Percentiles rank a stretch among this genome's conserved stretches.
These are phyloP conservation scores for Populus ilicifolia DNA, from an alignment of 345 rosid species.

Conservation along the genomic window DNA sequence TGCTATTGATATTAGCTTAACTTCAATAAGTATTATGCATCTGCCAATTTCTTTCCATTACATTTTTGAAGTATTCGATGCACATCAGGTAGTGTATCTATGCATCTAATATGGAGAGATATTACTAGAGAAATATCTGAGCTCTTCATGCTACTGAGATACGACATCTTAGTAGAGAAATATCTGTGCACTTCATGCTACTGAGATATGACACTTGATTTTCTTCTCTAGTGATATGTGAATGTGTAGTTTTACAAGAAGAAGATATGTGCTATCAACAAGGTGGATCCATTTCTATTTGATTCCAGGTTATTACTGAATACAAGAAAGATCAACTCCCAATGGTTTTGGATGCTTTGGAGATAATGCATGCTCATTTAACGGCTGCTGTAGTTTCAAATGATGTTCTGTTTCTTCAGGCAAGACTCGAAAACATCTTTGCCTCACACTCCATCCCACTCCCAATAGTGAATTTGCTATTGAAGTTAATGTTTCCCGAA, in stretches of 20 bases:
- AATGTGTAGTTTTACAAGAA: not conserved
- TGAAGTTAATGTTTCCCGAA: no score
- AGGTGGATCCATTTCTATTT: not conserved
- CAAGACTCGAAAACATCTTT: conserved; percentile 19
- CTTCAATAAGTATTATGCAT: no score
- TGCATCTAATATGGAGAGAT: no score
- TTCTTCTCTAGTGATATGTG: not conserved
- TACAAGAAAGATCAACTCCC: conserved; percentile 77
- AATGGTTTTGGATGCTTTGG: conserved; percentile 74
- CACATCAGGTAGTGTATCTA: not conserved
- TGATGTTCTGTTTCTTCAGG: conserved; percentile 85
- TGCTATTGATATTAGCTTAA: no score
- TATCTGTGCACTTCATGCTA: no score
- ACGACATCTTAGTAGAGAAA: no score
- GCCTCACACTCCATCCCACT: not conserved
- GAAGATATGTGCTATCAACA: conserved; percentile 2
- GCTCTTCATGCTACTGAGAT: no score
- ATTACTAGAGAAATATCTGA: no score
- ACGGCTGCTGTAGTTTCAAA: conserved; percentile 97
- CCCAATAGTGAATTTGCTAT: not conserved
- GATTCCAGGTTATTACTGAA: conserved; percentile 66
- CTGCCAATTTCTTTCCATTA: no score
- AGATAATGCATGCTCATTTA: conserved; percentile 92
- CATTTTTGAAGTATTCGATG: no score
- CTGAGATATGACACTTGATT: not conserved